Base-by-base conservation (phyloP, 768 basidiomycete genomes). In the Termitomyces sp. region DNA sequence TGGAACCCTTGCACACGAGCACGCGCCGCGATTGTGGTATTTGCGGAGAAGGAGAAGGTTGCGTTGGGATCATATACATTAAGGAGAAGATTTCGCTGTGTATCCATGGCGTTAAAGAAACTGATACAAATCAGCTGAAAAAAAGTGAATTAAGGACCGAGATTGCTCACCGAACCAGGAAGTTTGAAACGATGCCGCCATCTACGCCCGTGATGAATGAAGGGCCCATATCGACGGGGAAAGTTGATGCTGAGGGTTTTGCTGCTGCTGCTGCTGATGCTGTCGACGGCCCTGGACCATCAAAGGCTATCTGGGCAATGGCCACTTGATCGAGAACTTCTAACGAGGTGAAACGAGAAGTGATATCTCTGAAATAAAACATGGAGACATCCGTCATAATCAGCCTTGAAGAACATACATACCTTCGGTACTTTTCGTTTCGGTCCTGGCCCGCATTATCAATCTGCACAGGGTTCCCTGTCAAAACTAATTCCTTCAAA, bases 1-100 rank as follows among this genome's bases (percentile, higher is more conserved):
- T 91, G 86, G 62, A 86, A 79, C 23, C 87, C 88, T 68, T 87
- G 82, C 49, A 90, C 77, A 50, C 90, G 82, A 0, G 92, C 90
- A 16, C 95, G 88, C 7, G 79, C 70, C 4, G 92, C 92, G 61
- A 95, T 89, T 6, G 82, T 70, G 1, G 95, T 95, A 70, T 95
- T 95, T 66, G 85, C 84, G 20, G 88, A 89, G 70, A 88, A 90
- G 1, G 95, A 97, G 70, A 98, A 95, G 8, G 94, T 95, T n/a
- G 95, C 91, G 12, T 82, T 75, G 0, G 90, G 85, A 60, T 91
- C 84, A 70, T 98, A 99, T 20, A 82, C 92, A 49, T 87, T 78
- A 16, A 82, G 67, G 6, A 98, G 80, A 0, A 78, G 73, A 0
- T 79, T 72, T 18, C 96, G 86, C 63, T 91, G 84, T 20, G 75